A percentile compares a stretch with the other conserved stretches of the same genome.
These are phyloP conservation scores for Plasmodium adleri DNA, from an alignment of 169 alveolate species.

Conservation along the genomic window DNA sequence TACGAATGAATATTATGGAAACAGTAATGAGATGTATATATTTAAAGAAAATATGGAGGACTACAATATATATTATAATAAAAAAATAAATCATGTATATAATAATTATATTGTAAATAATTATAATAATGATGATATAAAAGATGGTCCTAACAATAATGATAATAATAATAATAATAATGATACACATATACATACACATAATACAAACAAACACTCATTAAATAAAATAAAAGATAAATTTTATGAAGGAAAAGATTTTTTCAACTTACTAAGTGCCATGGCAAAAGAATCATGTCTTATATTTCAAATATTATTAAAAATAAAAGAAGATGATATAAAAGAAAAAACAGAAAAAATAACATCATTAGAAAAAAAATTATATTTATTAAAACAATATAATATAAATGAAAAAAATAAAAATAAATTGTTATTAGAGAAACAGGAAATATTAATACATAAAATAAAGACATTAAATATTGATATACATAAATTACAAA, in stretches of 20 bases:
- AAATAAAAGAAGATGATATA: constrained; percentile 33
- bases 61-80: neutral
- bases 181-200: too few relatives aligned
- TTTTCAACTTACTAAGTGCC: neutral
- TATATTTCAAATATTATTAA: constrained; percentile 27
- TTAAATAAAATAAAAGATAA: neutral
- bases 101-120: neutral
- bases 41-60: neutral
- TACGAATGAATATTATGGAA: neutral
- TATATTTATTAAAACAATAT: constrained; percentile 20
- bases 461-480: constrained; percentile 11
- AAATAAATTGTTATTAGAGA: constrained; percentile 19
- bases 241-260: neutral
- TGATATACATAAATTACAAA: constrained; percentile 9
- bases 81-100: neutral
- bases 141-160: neutral
- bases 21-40: neutral
- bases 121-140: neutral
- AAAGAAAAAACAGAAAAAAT: constrained; percentile 26
- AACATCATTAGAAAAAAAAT: constrained; percentile 7
- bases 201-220: too few relatives aligned
- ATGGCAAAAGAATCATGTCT: constrained; percentile 57
- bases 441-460: neutral
- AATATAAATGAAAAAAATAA: constrained; percentile 25
- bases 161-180: neutral